phyloP scores from a whole-genome alignment of 2,329 filamentous ascomycete species.

The Trichoderma aggressivum region DNA sequence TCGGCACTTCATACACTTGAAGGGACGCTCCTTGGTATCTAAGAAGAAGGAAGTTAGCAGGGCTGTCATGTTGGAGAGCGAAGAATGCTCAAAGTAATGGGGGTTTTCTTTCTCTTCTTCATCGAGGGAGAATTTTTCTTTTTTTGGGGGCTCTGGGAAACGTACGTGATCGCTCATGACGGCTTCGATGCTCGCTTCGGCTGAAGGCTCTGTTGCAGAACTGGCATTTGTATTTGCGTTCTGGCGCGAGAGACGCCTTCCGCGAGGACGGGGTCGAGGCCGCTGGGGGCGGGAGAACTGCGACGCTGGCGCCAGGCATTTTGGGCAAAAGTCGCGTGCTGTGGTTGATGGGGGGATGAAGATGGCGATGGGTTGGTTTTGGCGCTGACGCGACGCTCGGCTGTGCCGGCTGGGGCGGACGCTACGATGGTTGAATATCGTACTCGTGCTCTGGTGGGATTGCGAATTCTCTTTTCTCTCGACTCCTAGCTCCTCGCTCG shows the following conservation, averaged over 20 bases:
- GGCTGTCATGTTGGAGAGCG: not conserved
- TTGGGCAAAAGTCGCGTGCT: constrained; percentile 42
- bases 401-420: constrained; percentile 30
- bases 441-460: constrained; percentile 31
- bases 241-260: constrained; percentile 74
- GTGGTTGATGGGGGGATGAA: constrained; percentile 19
- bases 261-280: constrained; percentile 68
- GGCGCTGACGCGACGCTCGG: constrained; percentile 26
- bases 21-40: constrained; percentile 98
- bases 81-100: not conserved
- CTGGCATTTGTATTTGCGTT: constrained; percentile 99
- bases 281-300: constrained; percentile 60
- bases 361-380: constrained; percentile 22
- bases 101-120: not conserved
- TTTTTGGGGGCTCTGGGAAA: constrained; percentile 37
- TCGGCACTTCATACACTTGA: constrained; percentile 97
- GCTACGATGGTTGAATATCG: constrained; percentile 61
- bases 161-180: constrained; percentile 98
- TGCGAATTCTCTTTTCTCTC: constrained; percentile 31
- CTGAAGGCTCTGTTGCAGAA: constrained; percentile 98
- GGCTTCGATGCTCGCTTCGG: constrained; percentile 91
- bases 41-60: constrained; percentile 18
- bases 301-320: constrained; percentile 70
- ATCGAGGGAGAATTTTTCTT: not conserved
- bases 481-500: constrained; percentile 52